A percentile compares a stretch with the other conserved stretches of the same genome.
Conservation (phyloP, 495 filamentous ascomycete genomes). For the Wilcoxina mikolae region DNA sequence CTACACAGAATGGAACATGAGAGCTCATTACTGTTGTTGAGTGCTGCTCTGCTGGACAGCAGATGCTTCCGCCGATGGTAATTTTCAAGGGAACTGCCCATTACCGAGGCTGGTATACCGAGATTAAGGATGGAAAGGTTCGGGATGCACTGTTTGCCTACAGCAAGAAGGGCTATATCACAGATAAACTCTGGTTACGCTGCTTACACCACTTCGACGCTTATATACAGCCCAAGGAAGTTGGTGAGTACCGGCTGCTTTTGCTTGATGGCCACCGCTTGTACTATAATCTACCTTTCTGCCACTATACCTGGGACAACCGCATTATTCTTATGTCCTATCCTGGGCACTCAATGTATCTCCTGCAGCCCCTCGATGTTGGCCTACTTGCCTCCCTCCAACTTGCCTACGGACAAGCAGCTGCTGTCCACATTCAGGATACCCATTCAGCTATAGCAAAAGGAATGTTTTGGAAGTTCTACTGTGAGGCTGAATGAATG, state of each 20-base stretch:
- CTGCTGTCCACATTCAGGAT: neutral
- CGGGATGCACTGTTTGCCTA: neutral
- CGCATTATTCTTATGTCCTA: neutral
- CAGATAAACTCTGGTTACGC: neutral
- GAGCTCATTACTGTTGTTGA: slow-evolving; percentile 4
- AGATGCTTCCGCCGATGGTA: neutral
- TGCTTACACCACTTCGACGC: too few species aligned
- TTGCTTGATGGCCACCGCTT: neutral
- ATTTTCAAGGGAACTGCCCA: slow-evolving; percentile 1
- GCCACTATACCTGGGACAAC: neutral
- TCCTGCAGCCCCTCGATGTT: neutral
- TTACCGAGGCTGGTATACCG: slow-evolving; percentile 2
- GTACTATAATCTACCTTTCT: neutral
- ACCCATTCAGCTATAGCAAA: neutral
- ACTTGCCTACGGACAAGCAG: neutral
- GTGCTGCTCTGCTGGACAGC: neutral
- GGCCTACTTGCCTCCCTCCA: neutral
- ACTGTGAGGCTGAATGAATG: neutral
- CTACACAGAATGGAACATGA: neutral
- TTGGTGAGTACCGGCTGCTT: neutral
- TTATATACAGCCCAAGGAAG: neutral
- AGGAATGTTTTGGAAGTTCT: neutral
- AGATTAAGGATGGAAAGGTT: neutral
- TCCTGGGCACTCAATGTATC: neutral
- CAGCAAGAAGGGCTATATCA: neutral